Evolutionary conservation across 805 yeast species (phyloP), one percentile per base, ranked within the genome.

Genomic region (Isabelozyma gotoi): DNA sequence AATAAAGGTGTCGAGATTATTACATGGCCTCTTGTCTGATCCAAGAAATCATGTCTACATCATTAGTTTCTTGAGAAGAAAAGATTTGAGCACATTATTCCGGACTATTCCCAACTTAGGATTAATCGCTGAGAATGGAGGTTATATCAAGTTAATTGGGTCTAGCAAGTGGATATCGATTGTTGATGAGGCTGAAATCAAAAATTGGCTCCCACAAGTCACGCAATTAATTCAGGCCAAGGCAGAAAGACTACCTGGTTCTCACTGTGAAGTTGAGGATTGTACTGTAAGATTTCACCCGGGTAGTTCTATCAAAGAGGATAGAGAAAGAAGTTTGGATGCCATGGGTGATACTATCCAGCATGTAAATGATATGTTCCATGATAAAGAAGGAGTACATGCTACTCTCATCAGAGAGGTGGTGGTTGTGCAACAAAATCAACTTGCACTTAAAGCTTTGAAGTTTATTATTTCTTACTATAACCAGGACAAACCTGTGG

Each of bases 71-170:
- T 76, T 82, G 55, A 82, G 81, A 41, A 74, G 85, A 46, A 63
- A 73, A 1, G 87, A 83, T 34, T 65, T 91, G 56, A 87, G 85
- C 47, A 73, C 87, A 42, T 66, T 81, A 41, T 90, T 84, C 65
- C 73, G 84, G 15, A 76, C 88, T 51, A 75, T 81, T 3, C 80
- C 85, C 1, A 79, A 80, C 33, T 56, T 91, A 21, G 97, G 97
- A 0, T 69, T 92, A 41, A 82, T 92, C 49, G 96, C 97, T 1
- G 98, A 91, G 62, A 84, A 85, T 57, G 98, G 98, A 31, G 95
- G 89, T 0, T 88, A 78, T 55, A 74, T 92, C 27, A 82, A 78
- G 59, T 55, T 80, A 15, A 75, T 76, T 12, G 74, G 78, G 16
- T 50, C 68, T 19, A 63, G 70, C 12, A 63, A 70, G 10, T 88